Evolutionary conservation across 805 yeast genomes (phyloP), one percentile per base, ranked within the genome.

Genomic region (Pichia ethanolica): DNA sequence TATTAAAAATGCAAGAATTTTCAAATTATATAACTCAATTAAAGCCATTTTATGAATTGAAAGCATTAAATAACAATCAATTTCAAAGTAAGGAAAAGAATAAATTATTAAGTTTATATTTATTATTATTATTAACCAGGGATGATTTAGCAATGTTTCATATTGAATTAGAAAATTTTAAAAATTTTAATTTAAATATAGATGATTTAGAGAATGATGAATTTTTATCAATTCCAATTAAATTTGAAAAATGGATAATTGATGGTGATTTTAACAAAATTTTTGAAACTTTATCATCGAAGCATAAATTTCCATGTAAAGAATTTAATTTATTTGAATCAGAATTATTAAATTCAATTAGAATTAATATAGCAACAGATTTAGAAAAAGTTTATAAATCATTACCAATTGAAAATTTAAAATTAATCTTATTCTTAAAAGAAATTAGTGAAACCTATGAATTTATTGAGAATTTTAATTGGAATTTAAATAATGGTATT

Each of bases 181-280:
- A 75, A 57, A 78, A 77, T 57, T 67, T 70, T 45, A 62, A 64
- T 25, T 48, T 71, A 59, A 59, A 63, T 64, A 53, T 68, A 42
- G 73, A 70, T 53, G 74, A 74, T 47, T 71, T 79, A 53, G 91
- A 88, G 57, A 72, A 74, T 35, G 96, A 87, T 64, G 72, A 75
- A 56, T 87, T 75, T 64, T 72, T 91, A 57, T 77, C 80, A 44
- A 89, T 89, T 64, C 98, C 98, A 27, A 82, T 91, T 47, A 82
- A 82, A 57, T 81, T 93, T 59, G 98, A 93, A 66, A 82, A 87
- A 56, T 88, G 95, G 85, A 78, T 93, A 56, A 89, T 91, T 84
- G 98, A 93, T 69, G 99, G 99, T 40, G 86, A 91, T 56, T 93
- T 90, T 68, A 93, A 89, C 66, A 87, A 87, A 67, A 91, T 90